phyloP scores from a whole-genome alignment of 2,329 filamentous ascomycete genomes.

The Colletotrichum sp. region DNA sequence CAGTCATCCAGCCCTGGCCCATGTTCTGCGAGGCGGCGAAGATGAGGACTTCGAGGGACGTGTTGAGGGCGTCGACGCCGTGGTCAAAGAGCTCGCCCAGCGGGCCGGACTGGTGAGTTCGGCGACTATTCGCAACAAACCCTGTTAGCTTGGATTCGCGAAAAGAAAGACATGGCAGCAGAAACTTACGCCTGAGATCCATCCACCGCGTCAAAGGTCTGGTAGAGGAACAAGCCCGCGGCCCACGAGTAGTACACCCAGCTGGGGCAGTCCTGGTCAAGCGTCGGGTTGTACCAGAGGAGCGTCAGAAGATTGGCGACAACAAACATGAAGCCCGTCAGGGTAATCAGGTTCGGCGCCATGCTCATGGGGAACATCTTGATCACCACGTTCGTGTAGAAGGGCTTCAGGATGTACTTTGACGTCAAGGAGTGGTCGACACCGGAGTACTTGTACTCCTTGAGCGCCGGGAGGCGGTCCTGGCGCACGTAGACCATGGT shows the following conservation, averaged over 20 bases:
- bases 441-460: constrained; percentile 92
- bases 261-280: constrained; percentile 89
- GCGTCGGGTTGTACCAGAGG: constrained; percentile 93
- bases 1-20: constrained; percentile 89
- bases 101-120: constrained; percentile 90
- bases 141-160: background rate
- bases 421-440: constrained; percentile 91
- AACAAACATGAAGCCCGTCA: constrained; percentile 90
- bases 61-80: constrained; percentile 96
- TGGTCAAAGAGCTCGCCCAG: constrained; percentile 97
- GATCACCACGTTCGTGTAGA: constrained; percentile 95
- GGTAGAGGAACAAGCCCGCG: constrained; percentile 89
- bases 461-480: constrained; percentile 84
- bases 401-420: constrained; percentile 94
- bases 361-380: constrained; percentile 94
- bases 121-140: constrained; percentile 61
- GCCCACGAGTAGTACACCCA: constrained; percentile 98
- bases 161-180: background rate
- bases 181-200: constrained; percentile 83
- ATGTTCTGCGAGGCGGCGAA: constrained; percentile 94
- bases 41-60: constrained; percentile 88
- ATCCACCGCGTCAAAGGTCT: constrained; percentile 98
- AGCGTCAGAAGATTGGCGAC: constrained; percentile 88
- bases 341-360: constrained; percentile 87
- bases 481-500: constrained; percentile 94